Base-by-base conservation (phyloP, 768 basidiomycete species). In the Trametes sanguinea region DNA sequence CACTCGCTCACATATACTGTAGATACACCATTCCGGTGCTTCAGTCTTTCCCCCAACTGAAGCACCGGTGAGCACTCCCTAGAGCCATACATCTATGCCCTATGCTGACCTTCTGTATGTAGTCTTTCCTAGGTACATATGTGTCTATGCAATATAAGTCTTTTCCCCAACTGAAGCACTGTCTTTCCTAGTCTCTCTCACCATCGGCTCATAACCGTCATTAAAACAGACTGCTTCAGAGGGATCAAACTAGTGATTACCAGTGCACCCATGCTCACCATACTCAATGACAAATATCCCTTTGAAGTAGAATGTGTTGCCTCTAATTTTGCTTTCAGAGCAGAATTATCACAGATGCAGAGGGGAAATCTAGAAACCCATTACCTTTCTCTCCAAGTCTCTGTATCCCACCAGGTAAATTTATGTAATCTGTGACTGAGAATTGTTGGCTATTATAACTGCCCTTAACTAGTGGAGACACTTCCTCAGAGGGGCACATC, bases 381-480 rank as follows among this genome's bases (percentile, higher is more conserved):
- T 62, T 16, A 65, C 62, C 1, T 71, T 40, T 29, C 47, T 57
- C 2, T 67, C 65, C 2, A 52, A 62, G 57, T 16, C 43, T 6
- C 44, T 64, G 2, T 51, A 46, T 11, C 44, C 42, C 0, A 65
- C 75, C 0, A 73, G 77, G 55, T 51, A 60, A 2, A 78, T 77
- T 54, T 70, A 70, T 33, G 37, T 65, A 27, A 63, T 67, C 50
- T 76, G 76, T 61, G 66, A 79, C 56, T 75, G 74, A 51, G 78
- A 80, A 62, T 54, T 79, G 0, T 66, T 78, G 0, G 76, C 76
- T 0, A 71, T 79, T 14, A 71, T 79, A 8, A 30, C 61, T 4
- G 65, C 71, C 0, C 52, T 74, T 6, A 57, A 67, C 10, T 57
- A 65, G 14, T 74, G 69, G 70, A 40, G 69, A 1, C 70, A 72